Base-by-base conservation (phyloP, 768 basidiomycete species). In the Wakefieldia striispora region DNA sequence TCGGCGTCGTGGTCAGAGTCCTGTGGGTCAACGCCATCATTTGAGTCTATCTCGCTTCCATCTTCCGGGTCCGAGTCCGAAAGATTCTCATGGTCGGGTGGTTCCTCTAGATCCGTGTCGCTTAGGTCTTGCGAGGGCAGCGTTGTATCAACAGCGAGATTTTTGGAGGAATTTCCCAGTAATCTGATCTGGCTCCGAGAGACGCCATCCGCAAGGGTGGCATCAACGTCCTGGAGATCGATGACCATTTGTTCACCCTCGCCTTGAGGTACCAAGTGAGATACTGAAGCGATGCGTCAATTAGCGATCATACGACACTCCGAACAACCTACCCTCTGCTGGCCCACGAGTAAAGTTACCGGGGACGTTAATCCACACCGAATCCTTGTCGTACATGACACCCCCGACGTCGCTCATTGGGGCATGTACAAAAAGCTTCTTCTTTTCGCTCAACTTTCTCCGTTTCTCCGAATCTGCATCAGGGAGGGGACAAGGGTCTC, bases 331-430 rank as follows among this genome's bases (percentile, higher is more conserved):
- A 86, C 87, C 77, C 50, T 86, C 83, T 7, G 69, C 71, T 56
- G 81, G 83, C n/a, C 83, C 85, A 52, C 86, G 76, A 13, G 91
- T 86, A 65, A 99, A 99, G 61, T 81, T 95, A 1, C 97, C 97
- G 12, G 93, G 89, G 10, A 98, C 95, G 66, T 98, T 98, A 56
- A 99, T 87, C 79, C 91, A 99, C 3, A 99, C 95, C 0, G 94
- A 92, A 63, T 98, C 95, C 68, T 97, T 98, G 73, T 99, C 97
- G 64, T 95, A 98, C 70, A 90, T 82, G 47, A 99, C 83, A 3
- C 95, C 97, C 11, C 95, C 95, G 2, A 97, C 87, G 61, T 97
- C 95, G 67, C 94, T 97, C 97, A 99, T 98, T 1, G 97, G 97
- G 14, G 97, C 97, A 66, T 98, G 92, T 1, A 97, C 83, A 2